These are phyloP conservation scores for Funneliformis geosporum DNA, from an alignment of 192 early-diverging fungal genomes.

Conservation along the genomic window DNA sequence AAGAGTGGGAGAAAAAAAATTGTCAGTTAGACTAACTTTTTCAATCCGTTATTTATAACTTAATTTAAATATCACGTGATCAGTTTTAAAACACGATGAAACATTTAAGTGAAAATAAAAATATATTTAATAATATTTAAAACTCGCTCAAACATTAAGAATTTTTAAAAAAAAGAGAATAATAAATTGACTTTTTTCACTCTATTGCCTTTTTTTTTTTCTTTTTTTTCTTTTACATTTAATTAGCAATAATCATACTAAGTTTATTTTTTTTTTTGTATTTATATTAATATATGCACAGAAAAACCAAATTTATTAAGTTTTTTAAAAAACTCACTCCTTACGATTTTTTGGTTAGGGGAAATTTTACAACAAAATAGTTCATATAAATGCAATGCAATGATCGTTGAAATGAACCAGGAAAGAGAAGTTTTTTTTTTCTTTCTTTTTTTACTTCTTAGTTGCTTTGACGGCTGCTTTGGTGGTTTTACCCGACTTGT, in stretches of 20 bases:
- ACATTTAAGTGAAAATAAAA: too few species aligned
- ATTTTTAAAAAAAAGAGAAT: background rate
- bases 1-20: background rate
- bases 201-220: background rate
- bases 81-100: background rate
- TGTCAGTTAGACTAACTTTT: background rate
- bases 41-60: background rate
- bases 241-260: background rate
- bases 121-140: too few species aligned
- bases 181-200: background rate
- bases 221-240: background rate
- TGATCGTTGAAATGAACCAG: background rate
- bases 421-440: background rate
- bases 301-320: background rate
- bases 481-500: slow-evolving; percentile 76
- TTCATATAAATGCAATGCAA: too few species aligned
- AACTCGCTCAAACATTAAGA: too few species aligned
- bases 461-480: slow-evolving; percentile 74
- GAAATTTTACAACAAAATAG: background rate
- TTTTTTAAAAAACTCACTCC: background rate
- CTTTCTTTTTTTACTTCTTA: slow-evolving; percentile 69
- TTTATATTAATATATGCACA: background rate
- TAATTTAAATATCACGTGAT: background rate
- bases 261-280: background rate
- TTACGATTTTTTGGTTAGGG: background rate